A percentile compares a stretch with the other conserved stretches of the same genome.
These are phyloP conservation scores for Alternaria triticina DNA, from an alignment of 2,329 filamentous ascomycete genomes.

Conservation along the genomic window DNA sequence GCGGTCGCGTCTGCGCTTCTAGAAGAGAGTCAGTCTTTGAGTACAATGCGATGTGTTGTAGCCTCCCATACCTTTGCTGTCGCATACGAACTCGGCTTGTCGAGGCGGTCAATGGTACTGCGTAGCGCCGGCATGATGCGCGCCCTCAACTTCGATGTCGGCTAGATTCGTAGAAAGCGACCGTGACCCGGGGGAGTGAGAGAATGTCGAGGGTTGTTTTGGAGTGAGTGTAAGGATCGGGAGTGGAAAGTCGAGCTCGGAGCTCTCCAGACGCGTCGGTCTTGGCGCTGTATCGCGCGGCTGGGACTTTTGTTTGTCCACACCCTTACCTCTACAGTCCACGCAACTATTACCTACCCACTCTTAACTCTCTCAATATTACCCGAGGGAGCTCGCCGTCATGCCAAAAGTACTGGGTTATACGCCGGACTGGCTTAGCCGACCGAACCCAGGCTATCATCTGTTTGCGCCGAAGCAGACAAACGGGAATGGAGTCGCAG, in stretches of 20 bases:
- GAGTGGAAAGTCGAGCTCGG: constrained; percentile 15
- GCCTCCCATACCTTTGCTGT: constrained; percentile 69
- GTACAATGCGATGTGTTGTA: neutral
- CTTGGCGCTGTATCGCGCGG: constrained; percentile 11
- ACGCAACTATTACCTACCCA: constrained; percentile 7
- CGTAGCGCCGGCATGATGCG: constrained; percentile 42
- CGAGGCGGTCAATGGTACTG: constrained; percentile 91
- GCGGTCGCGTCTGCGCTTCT: constrained; percentile 75
- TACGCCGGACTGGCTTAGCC: constrained; percentile 85
- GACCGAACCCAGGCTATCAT: constrained; percentile 76
- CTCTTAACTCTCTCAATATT: neutral
- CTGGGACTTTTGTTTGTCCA: constrained; percentile 22
- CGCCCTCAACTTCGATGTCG: neutral
- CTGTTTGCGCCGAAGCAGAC: constrained; percentile 69
- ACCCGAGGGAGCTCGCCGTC: constrained; percentile 2
- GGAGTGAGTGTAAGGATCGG: neutral
- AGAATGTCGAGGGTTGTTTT: neutral
- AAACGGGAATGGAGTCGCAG: constrained; percentile 34
- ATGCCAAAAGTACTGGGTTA: constrained; percentile 90
- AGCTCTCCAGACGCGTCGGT: constrained; percentile 18
- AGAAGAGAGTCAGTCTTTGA: constrained; percentile 22
- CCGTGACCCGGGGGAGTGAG: neutral
- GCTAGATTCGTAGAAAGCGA: neutral
- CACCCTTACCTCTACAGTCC: neutral
- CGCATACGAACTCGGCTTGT: constrained; percentile 95